Percentiles rank a stretch among this genome's conserved stretches.
phyloP scores from a whole-genome alignment of 2,329 filamentous ascomycete species.

The Scedosporium minutisporum region DNA sequence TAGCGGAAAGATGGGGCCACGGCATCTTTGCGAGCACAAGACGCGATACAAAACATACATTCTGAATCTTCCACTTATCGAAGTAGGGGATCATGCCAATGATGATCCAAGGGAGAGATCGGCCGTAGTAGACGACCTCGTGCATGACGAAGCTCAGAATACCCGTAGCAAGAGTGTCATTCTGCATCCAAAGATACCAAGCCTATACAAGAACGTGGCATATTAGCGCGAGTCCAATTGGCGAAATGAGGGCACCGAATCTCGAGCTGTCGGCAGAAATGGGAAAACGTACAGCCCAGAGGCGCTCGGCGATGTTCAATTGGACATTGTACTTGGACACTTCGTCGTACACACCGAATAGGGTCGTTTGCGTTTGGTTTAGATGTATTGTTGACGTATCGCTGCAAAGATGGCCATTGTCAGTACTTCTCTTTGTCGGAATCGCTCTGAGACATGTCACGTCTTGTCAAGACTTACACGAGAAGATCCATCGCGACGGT shows the following conservation, averaged over 20 bases:
- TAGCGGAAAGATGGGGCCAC: not conserved
- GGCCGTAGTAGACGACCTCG: slow-evolving; percentile 89
- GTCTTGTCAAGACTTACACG: slow-evolving; percentile 2
- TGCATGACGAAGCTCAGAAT: slow-evolving; percentile 97
- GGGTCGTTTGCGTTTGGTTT: slow-evolving; percentile 37
- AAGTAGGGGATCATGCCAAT: slow-evolving; percentile 83
- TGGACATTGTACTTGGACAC: slow-evolving; percentile 68
- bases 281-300: slow-evolving; percentile 64
- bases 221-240: slow-evolving; percentile 8
- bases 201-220: slow-evolving; percentile 31
- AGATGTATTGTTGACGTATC: slow-evolving; percentile 41
- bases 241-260: not conserved
- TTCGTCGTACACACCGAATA: slow-evolving; percentile 51
- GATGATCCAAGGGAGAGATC: slow-evolving; percentile 82
- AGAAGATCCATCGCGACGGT: slow-evolving; percentile 3
- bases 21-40: not conserved
- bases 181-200: slow-evolving; percentile 98
- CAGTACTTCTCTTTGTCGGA: not conserved
- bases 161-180: slow-evolving; percentile 90
- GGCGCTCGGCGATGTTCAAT: slow-evolving; percentile 74
- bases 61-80: slow-evolving; percentile 90
- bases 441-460: not conserved
- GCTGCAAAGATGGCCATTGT: slow-evolving; percentile 18
- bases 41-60: slow-evolving; percentile 39
- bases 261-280: slow-evolving; percentile 7